Evolutionary conservation across 257 asterid species (phyloP).

Genomic region (Scutellaria barbata): DNA sequence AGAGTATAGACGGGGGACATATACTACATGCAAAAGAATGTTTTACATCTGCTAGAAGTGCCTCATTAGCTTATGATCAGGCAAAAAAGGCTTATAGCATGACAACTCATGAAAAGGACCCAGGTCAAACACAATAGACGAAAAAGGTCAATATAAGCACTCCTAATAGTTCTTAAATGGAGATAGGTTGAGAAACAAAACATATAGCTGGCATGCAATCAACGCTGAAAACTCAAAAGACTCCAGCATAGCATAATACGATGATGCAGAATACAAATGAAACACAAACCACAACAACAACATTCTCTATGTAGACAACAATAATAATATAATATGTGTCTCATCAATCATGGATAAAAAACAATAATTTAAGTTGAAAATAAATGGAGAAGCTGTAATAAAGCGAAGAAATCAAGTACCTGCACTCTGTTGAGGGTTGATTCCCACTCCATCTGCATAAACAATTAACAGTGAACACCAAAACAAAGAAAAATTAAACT

Average conservation of each 20-base stretch:
- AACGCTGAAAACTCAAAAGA: background rate
- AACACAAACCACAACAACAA: background rate
- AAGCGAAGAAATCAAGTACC: constrained; percentile 49
- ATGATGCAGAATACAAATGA: constrained; percentile 4
- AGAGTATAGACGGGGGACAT: no score
- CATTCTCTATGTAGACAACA: background rate
- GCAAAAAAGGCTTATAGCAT: background rate
- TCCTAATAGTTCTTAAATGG: background rate
- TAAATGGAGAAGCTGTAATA: background rate
- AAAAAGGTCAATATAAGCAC: background rate
- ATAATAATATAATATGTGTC: background rate
- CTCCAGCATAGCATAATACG: background rate
- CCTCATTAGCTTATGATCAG: background rate
- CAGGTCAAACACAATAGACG: background rate
- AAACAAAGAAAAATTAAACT: constrained; percentile 12
- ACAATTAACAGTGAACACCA: constrained; percentile 23
- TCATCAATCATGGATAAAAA: constrained; percentile 25
- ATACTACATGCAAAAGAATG: no score
- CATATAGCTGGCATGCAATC: constrained; percentile 3
- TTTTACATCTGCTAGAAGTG: background rate
- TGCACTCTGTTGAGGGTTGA: constrained; percentile 98
- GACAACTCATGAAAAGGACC: background rate
- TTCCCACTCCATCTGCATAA: constrained; percentile 93
- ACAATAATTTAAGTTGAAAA: constrained; percentile 5
- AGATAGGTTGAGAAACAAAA: constrained; percentile 9